Conservation (phyloP, 106 monocot genomes). For the Narthecium ossifragum region DNA sequence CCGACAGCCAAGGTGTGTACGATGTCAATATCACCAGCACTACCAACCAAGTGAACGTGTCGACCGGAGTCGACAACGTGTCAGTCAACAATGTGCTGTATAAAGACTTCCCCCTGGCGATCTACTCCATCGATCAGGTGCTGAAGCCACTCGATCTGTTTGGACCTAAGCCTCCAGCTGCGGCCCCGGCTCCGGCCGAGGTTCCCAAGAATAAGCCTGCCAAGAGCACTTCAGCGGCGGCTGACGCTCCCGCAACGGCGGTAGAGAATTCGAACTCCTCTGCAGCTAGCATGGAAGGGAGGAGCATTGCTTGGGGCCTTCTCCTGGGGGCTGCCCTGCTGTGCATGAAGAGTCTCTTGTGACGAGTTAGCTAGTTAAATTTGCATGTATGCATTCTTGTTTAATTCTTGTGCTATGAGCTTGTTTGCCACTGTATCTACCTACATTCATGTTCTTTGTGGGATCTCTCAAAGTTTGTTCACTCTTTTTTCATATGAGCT, state of each 20-base stretch:
- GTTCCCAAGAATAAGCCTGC: neutral
- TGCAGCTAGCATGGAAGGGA: neutral
- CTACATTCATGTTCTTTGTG: too few species aligned
- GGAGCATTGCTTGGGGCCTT: neutral
- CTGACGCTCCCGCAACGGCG: neutral
- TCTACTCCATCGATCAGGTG: conserved; percentile 71
- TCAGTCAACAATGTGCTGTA: conserved; percentile 43
- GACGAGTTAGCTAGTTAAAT: neutral
- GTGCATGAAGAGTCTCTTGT: neutral
- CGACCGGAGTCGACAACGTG: too few species aligned
- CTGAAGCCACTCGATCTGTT: conserved; percentile 51
- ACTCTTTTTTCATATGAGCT: too few species aligned
- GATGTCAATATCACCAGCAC: conserved; percentile 53
- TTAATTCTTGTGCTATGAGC: too few species aligned
- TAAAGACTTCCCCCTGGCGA: conserved; percentile 50
- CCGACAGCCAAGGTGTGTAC: conserved; percentile 38
- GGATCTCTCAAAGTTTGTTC: too few species aligned
- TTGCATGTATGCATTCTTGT: too few species aligned
- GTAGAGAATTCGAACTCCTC: neutral
- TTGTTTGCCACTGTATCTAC: too few species aligned
- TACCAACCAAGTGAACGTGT: conserved; percentile 49
- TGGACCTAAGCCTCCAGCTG: conserved; percentile 21
- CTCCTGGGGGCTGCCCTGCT: neutral
- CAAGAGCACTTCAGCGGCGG: neutral
- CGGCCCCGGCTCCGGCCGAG: conserved; percentile 1